phyloP scores from a whole-genome alignment of 1,284 basidiomycete species.

The Moniliella sp. region DNA sequence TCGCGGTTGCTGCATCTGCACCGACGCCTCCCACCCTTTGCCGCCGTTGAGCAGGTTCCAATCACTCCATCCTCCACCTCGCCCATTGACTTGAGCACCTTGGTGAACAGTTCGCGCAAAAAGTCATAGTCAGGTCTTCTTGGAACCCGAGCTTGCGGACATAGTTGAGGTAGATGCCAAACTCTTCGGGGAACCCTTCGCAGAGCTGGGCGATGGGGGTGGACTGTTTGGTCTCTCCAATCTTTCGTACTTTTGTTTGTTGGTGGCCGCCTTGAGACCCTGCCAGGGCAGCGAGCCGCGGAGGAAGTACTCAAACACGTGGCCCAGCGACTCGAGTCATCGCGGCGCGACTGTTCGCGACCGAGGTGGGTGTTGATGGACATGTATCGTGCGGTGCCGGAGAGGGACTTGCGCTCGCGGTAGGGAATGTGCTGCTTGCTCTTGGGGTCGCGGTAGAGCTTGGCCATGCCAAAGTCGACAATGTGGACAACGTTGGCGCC shows the following conservation, averaged over 20 bases:
- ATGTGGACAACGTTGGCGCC: slow-evolving; percentile 60
- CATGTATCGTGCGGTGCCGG: slow-evolving; percentile 80
- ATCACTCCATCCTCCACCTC: slow-evolving; percentile 71
- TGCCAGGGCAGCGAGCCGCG: slow-evolving; percentile 80
- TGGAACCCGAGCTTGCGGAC: slow-evolving; percentile 70
- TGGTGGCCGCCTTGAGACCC: slow-evolving; percentile 81
- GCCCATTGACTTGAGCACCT: slow-evolving; percentile 67
- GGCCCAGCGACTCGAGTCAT: slow-evolving; percentile 83
- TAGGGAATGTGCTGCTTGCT: slow-evolving; percentile 93
- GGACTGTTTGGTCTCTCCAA: slow-evolving; percentile 93
- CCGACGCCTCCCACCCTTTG: slow-evolving; percentile 92
- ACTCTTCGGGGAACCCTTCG: slow-evolving; percentile 81
- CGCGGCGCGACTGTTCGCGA: slow-evolving; percentile 75
- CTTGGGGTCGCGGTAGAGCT: slow-evolving; percentile 88
- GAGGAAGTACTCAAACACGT: slow-evolving; percentile 94
- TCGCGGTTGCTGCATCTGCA: too few species aligned
- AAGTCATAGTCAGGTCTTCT: slow-evolving; percentile 92
- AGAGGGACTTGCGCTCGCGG: slow-evolving; percentile 74
- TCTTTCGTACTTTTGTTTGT: slow-evolving; percentile 99
- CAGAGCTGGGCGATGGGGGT: slow-evolving; percentile 82
- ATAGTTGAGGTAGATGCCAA: slow-evolving; percentile 67
- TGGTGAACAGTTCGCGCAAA: slow-evolving; percentile 67
- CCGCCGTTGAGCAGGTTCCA: slow-evolving; percentile 76
- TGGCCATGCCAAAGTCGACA: slow-evolving; percentile 92
- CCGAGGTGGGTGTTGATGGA: slow-evolving; percentile 89